phyloP scores from a whole-genome alignment of 805 yeast genomes.

The Kodamaea nitidulidarum region DNA sequence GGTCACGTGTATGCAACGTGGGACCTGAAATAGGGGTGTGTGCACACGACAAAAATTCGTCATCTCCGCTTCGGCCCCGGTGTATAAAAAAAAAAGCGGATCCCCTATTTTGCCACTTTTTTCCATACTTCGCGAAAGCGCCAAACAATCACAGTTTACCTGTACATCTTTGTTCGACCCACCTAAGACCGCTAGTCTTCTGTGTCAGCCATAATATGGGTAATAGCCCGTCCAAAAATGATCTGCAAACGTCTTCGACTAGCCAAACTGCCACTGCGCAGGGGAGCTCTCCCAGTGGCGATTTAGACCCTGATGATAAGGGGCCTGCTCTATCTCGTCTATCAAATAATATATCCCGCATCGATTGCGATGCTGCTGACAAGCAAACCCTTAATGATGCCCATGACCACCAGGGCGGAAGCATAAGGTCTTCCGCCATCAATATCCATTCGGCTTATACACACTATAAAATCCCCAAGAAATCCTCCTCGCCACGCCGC shows the following conservation, averaged over 20 bases:
- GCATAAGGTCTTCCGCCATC: conserved; percentile 12
- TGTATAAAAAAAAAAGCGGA: conserved; percentile 1
- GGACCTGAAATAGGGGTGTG: no score
- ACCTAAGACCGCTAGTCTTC: conserved; percentile 2
- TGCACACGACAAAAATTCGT: no score
- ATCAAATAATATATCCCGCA: conserved; percentile 6
- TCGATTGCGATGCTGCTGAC: conserved; percentile 21
- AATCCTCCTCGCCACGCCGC: conserved; percentile 6
- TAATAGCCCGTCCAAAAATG: conserved; percentile 60
- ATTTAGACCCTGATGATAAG: conserved; percentile 39
- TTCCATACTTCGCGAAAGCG: conserved; percentile 1
- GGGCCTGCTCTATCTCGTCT: conserved; percentile 40
- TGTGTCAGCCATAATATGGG: conserved; percentile 40
- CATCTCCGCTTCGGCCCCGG: conserved; percentile 2
- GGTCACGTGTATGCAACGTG: no score
- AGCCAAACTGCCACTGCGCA: conserved; percentile 21
- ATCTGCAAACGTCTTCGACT: conserved; percentile 42
- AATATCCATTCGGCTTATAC: conserved; percentile 11
- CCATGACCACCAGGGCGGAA: conserved; percentile 9
- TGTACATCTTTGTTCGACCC: background rate
- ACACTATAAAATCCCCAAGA: conserved; percentile 6
- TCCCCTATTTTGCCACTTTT: background rate
- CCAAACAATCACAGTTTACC: background rate
- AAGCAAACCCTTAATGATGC: conserved; percentile 6
- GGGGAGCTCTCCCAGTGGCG: conserved; percentile 22